Evolutionary conservation across 768 basidiomycete species (phyloP).

Genomic region (Steccherinum ochraceum): DNA sequence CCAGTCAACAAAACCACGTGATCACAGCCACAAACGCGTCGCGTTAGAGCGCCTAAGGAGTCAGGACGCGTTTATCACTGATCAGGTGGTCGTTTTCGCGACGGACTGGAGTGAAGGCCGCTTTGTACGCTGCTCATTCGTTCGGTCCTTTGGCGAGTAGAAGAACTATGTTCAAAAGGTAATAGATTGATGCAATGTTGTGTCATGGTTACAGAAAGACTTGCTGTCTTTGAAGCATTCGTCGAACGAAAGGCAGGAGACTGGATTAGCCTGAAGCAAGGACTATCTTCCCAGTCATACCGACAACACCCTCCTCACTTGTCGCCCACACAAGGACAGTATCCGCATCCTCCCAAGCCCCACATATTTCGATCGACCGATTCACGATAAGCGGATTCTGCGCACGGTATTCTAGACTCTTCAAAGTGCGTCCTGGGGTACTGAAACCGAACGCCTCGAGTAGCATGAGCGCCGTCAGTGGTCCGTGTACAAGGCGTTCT

Average conservation of each 20-base stretch:
- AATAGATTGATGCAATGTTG: too few relatives aligned
- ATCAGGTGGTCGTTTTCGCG: too few relatives aligned
- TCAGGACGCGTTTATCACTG: slow-evolving; percentile 7
- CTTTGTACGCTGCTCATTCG: too few relatives aligned
- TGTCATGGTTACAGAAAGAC: too few relatives aligned
- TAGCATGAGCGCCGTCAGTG: slow-evolving; percentile 74
- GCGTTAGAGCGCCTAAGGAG: too few relatives aligned
- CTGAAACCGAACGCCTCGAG: slow-evolving; percentile 53
- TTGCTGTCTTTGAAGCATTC: too few relatives aligned
- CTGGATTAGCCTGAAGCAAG: too few relatives aligned
- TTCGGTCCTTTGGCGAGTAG: too few relatives aligned
- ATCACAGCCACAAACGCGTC: slow-evolving; percentile 15
- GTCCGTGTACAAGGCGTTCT: slow-evolving; percentile 85
- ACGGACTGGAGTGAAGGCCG: too few relatives aligned
- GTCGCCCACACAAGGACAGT: slow-evolving; percentile 50
- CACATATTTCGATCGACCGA: slow-evolving; percentile 39
- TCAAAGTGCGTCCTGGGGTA: slow-evolving; percentile 40
- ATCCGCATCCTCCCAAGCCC: slow-evolving; percentile 33
- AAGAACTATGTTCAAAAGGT: too few relatives aligned
- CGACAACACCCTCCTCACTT: slow-evolving; percentile 48
- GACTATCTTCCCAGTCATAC: slow-evolving; percentile 58
- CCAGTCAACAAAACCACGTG: slow-evolving; percentile 7
- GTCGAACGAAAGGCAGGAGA: too few relatives aligned
- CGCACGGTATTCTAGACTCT: slow-evolving; percentile 63
- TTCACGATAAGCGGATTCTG: slow-evolving; percentile 58